Evolutionary conservation across 345 rosid genomes (phyloP).

Genomic region (Rhodomyrtus tomentosa): DNA sequence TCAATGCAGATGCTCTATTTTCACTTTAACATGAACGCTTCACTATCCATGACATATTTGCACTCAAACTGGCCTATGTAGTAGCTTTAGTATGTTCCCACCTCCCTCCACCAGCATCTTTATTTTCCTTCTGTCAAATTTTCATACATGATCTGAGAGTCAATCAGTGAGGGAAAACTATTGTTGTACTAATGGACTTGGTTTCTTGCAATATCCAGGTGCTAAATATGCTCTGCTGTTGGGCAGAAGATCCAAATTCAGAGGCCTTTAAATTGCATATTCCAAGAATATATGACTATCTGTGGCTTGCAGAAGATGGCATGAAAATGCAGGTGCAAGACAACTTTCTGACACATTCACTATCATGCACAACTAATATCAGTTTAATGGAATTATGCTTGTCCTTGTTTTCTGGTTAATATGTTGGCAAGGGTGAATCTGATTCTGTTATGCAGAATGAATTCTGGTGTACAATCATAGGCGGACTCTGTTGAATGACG

Average conservation of each 20-base stretch:
- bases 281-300: slow-evolving; percentile 72
- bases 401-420: background rate
- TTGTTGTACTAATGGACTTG: background rate
- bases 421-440: background rate
- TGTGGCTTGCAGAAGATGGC: slow-evolving; percentile 99
- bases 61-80: background rate
- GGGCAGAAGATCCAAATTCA: slow-evolving; percentile 97
- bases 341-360: background rate
- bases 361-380: background rate
- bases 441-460: background rate
- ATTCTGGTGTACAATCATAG: background rate
- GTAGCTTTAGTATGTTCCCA: background rate
- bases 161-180: background rate
- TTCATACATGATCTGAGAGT: background rate
- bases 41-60: background rate
- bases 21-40: background rate
- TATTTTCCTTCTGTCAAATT: background rate
- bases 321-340: slow-evolving; percentile 89
- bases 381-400: background rate
- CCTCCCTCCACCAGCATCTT: background rate
- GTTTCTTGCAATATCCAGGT: slow-evolving; percentile 27
- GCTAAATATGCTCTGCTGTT: slow-evolving; percentile 94
- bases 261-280: slow-evolving; percentile 91
- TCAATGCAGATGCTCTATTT: background rate
- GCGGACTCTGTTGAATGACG: background rate